Evolutionary conservation across 169 alveolate genomes (phyloP).

Genomic region (Plasmodium gonderi): DNA sequence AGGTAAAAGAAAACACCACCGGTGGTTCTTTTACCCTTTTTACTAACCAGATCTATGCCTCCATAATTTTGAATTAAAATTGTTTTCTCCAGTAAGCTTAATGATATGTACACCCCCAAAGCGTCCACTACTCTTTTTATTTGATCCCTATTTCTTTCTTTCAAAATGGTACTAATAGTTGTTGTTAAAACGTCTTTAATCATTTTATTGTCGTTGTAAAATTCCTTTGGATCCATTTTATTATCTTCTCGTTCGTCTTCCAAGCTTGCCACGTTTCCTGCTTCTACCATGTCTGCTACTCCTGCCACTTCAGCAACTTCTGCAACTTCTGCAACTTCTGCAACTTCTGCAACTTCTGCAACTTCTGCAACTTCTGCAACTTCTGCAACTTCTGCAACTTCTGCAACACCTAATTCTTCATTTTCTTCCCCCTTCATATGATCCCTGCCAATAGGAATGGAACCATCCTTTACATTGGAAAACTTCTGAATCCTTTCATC

Average conservation of each 20-base stretch:
- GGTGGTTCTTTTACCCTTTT: conserved; percentile 87
- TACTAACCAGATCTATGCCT: conserved; percentile 89
- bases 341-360: neutral
- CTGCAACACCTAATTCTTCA: neutral
- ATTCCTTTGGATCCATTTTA: conserved; percentile 70
- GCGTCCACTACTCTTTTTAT: conserved; percentile 84
- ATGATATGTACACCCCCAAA: conserved; percentile 85
- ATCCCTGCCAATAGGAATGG: no score
- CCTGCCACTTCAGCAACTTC: neutral
- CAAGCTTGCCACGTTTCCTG: neutral
- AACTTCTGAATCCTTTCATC: no score
- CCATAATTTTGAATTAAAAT: conserved; percentile 88
- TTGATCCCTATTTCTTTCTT: conserved; percentile 87
- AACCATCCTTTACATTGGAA: no score
- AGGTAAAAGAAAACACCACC: conserved; percentile 92
- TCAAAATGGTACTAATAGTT: conserved; percentile 86
- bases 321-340: neutral
- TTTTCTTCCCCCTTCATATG: neutral
- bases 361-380: neutral
- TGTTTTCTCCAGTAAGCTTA: conserved; percentile 84
- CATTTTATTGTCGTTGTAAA: conserved; percentile 61
- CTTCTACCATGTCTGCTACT: neutral
- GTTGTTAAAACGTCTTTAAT: conserved; percentile 84
- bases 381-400: neutral
- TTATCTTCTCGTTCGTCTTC: conserved; percentile 18